These are phyloP conservation scores for Mycena sp. DNA, from an alignment of 1,284 basidiomycete species.

Conservation along the genomic window DNA sequence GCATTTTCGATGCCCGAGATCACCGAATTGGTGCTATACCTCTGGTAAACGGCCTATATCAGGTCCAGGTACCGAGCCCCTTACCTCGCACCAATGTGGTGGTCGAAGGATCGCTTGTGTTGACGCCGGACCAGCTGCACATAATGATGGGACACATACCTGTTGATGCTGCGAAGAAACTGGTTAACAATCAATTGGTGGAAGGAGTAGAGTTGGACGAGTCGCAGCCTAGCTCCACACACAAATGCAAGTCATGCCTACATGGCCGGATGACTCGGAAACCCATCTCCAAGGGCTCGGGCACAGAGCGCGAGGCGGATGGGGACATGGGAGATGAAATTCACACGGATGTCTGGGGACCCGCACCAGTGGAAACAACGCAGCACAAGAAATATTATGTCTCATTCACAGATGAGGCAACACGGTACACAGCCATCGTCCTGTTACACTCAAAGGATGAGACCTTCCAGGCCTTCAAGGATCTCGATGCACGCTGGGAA, in stretches of 20 bases:
- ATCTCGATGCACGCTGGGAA: not conserved
- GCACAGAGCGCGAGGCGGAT: constrained; percentile 11
- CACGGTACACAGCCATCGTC: not conserved
- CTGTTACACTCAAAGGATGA: too few relatives aligned
- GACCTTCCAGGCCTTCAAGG: not conserved
- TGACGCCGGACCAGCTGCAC: not conserved
- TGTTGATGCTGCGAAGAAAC: not conserved
- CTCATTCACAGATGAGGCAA: not conserved
- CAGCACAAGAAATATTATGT: not conserved
- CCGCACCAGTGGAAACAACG: not conserved
- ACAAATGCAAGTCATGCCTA: constrained; percentile 28
- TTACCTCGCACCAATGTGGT: not conserved
- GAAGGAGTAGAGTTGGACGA: constrained; percentile 5
- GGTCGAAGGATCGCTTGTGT: not conserved
- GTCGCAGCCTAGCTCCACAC: not conserved
- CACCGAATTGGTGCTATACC: not conserved
- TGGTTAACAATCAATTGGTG: constrained; percentile 7
- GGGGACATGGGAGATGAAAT: not conserved
- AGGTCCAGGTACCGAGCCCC: not conserved
- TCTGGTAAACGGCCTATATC: not conserved
- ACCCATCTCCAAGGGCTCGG: constrained; percentile 32
- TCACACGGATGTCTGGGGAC: not conserved
- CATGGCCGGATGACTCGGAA: constrained; percentile 37
- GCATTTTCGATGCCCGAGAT: not conserved
- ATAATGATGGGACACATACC: not conserved